Base-by-base conservation (phyloP, 257 asterid species). In the Solanum sitiens region DNA sequence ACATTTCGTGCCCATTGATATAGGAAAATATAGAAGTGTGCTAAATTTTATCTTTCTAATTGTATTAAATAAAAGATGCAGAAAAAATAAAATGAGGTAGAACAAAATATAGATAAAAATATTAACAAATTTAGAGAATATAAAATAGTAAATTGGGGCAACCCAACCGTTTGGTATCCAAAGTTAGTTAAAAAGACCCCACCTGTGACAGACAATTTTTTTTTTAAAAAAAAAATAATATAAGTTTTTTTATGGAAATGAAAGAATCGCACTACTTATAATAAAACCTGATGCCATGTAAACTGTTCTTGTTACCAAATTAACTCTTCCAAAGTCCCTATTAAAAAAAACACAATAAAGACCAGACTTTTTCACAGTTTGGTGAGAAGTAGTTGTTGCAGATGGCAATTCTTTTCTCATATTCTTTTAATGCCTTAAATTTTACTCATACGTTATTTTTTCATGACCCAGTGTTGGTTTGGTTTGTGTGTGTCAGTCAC, bases 341-440 rank as follows among this genome's bases (percentile, higher is more conserved):
- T 8, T 12, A 61, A 84, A 84, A 14, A 35, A 61, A 2, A 84
- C 11, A 6, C 5, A 45, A 45, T 27, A 21, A 91, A 89, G 11
- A 12, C 7, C 53, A 80, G 61, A 82, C 30, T 82, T 35, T 35
- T 50, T 70, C 63, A 39, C 68, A 37, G 92, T 94, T 93, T 89
- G 98, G 92, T 94, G 87, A 63, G 53, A 86, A 76, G 93, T 93
- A 79, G 94, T 83, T 93, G 87, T 91, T 65, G 65, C 88, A 63
- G 90, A 86, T 87, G 90, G 0, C 89, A 90, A 92, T 87, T 76
- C 90, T 68, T 86, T 87, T 40, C 88, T 65, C 80, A 71, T 44
- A 65, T 71, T 86, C 77, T 25, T 4, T 33, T 74, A 35, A 59
- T 86, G 77, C 84, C 87, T 88, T 87, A 71, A 59, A 21, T 30